Evolutionary conservation across 352 stramenopile species (phyloP), one percentile per base, ranked within the genome.

Genomic region (Globisporangium abappressorium): DNA sequence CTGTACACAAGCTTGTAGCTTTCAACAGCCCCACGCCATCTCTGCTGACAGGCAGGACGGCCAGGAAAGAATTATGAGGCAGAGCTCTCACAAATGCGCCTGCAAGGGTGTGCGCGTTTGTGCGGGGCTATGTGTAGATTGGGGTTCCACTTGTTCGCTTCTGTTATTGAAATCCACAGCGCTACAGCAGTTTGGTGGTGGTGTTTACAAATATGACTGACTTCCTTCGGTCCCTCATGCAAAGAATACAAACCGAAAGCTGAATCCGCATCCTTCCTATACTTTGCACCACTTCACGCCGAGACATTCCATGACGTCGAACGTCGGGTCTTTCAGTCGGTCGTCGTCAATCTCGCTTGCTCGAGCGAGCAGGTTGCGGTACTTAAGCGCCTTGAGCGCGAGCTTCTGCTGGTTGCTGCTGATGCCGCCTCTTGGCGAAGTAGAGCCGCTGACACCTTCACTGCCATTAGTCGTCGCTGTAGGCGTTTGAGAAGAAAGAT

Each of bases 351-450:
- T 73, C 24, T 66, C 65, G 28, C 54, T 67, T 53, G 70, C 64
- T n/a, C 63, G 64, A n/a, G 64, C 60, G 2, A 77, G 62, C 11
- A 81, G 62, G 24, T 74, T 77, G 53, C 75, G 75, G 60, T 77
- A 79, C 64, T 76, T 75, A 56, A 81, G 64, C 22, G 66, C 69
- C 55, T 78, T 77, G 28, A 78, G 51, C n/a, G 74, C 71, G n/a
- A 81, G 56, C 46, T 57, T 66, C 12, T 76, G 65, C 55, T 80
- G 68, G 57, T 71, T 73, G 43, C 38, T 71, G 24, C 20, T 53
- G 36, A 28, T 14, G 3, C 20, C 46, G 11, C 22, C 15, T 15
- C 38, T 46, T 46, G 38, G 38, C 38, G 38, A 46, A 20, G 9
- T 46, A 15, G 38, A 46, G 12, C 38, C 12, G 12, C 38, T 46